Percentiles rank a stretch among this genome's conserved stretches.
phyloP scores from a whole-genome alignment of 805 yeast species.

The Zygotorulaspora danielsina region DNA sequence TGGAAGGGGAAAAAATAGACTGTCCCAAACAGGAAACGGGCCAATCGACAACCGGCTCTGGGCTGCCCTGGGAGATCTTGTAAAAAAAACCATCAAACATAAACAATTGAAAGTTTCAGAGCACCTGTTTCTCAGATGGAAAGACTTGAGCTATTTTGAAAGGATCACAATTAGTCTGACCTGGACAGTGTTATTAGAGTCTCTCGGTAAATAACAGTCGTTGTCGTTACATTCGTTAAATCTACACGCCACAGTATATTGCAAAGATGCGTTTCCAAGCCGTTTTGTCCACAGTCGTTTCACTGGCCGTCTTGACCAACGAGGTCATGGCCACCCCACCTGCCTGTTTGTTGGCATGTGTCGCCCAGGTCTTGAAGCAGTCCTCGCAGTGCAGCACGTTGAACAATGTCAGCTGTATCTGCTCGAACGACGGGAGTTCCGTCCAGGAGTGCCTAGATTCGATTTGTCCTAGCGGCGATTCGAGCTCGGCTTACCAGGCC shows the following conservation, averaged over 20 bases:
- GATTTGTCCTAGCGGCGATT: constrained; percentile 63
- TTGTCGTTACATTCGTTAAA: constrained; percentile 2
- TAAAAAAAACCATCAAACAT: not conserved
- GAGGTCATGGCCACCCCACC: constrained; percentile 71
- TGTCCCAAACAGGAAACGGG: no score
- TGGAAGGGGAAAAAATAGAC: no score
- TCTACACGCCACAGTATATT: not conserved
- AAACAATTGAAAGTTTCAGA: not conserved
- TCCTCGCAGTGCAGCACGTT: constrained; percentile 54
- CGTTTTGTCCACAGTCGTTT: constrained; percentile 26
- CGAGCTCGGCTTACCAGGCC: constrained; percentile 54
- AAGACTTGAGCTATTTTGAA: no score
- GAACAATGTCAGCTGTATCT: constrained; percentile 64
- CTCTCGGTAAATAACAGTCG: no score
- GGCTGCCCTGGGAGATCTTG: no score
- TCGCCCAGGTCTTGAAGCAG: constrained; percentile 56
- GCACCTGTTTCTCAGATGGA: no score
- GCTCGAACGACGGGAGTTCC: constrained; percentile 50
- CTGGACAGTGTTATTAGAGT: no score
- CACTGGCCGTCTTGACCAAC: constrained; percentile 27
- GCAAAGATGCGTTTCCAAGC: constrained; percentile 30
- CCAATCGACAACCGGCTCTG: no score
- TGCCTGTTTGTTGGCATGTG: constrained; percentile 89
- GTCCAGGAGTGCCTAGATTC: constrained; percentile 59
- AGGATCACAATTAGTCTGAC: no score